phyloP scores from a whole-genome alignment of 805 yeast species.

The Candida incommunis region DNA sequence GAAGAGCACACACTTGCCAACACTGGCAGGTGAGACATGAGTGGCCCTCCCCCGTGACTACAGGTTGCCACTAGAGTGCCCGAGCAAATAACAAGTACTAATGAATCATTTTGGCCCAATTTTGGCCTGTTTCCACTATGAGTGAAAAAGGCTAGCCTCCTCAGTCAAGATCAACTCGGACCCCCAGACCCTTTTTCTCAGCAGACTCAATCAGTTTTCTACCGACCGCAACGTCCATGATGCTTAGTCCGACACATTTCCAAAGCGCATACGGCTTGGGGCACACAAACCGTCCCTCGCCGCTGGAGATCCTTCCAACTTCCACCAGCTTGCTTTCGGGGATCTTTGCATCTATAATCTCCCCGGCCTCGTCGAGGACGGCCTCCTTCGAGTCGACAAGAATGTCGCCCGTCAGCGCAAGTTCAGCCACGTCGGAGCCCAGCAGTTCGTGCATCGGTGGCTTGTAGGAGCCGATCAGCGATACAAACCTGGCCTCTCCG shows the following conservation, averaged over 20 bases:
- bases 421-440: not conserved
- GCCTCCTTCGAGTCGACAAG: constrained; percentile 3
- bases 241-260: not conserved
- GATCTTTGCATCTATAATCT: not conserved
- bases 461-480: not conserved
- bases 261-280: constrained; percentile 1
- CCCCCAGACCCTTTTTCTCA: not conserved
- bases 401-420: not conserved
- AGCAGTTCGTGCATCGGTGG: not conserved
- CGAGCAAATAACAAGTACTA: too few relatives aligned
- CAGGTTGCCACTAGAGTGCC: too few relatives aligned
- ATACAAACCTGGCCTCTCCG: not conserved
- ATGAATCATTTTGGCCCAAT: too few relatives aligned
- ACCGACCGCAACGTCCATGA: not conserved
- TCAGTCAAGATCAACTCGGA: not conserved
- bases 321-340: not conserved
- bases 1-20: too few relatives aligned
- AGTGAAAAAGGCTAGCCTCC: too few relatives aligned
- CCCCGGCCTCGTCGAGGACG: not conserved
- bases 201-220: not conserved
- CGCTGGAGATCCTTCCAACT: not conserved
- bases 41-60: too few relatives aligned
- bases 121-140: too few relatives aligned
- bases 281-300: not conserved
- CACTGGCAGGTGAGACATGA: too few relatives aligned